Conservation (phyloP, 495 filamentous ascomycete genomes). For the Rhypophila decipiens region DNA sequence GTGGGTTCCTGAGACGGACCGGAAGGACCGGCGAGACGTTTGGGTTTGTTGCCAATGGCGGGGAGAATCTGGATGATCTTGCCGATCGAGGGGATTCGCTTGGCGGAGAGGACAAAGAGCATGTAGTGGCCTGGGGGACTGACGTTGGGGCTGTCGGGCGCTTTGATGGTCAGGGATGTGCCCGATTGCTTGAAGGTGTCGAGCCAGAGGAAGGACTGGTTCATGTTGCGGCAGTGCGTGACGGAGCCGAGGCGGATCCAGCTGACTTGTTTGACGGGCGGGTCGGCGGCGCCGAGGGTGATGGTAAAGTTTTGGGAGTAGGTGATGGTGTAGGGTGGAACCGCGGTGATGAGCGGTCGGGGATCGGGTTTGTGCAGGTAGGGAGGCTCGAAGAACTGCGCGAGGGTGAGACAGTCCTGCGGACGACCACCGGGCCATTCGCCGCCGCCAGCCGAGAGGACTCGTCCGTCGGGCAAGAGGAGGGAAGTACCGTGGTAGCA, state of each 20-base stretch:
- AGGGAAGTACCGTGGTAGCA: constrained; percentile 4
- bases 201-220: constrained; percentile 7
- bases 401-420: constrained; percentile 1
- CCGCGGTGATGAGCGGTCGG: neutral
- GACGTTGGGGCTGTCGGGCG: constrained; percentile 6
- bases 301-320: neutral
- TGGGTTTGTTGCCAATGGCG: neutral
- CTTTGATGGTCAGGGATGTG: constrained; percentile 1
- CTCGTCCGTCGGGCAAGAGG: constrained; percentile 3
- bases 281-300: constrained; percentile 1
- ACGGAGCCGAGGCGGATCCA: constrained; percentile 8
- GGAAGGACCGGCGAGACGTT: neutral
- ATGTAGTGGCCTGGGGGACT: constrained; percentile 7
- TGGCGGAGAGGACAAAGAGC: constrained; percentile 1
- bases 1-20: neutral
- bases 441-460: constrained; percentile 4
- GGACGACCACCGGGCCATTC: neutral
- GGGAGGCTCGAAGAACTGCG: constrained; percentile 5
- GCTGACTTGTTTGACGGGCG: constrained; percentile 3
- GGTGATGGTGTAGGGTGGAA: neutral
- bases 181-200: constrained; percentile 1
- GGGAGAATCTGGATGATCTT: neutral
- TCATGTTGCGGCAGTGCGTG: constrained; percentile 9
- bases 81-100: neutral
- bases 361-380: constrained; percentile 2